Conservation (phyloP, 192 early-diverging fungal species). For the Linnemannia exigua region DNA sequence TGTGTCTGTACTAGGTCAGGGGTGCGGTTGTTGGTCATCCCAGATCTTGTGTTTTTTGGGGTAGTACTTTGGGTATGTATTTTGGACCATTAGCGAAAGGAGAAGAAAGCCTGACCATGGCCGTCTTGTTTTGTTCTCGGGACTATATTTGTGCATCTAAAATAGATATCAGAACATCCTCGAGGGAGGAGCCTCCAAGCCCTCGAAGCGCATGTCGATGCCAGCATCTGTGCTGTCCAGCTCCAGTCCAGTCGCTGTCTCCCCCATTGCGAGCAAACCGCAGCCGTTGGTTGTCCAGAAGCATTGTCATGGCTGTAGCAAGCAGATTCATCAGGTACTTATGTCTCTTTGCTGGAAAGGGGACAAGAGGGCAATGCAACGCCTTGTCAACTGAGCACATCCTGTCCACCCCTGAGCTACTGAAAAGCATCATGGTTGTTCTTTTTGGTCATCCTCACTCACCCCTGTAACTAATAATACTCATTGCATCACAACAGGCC, state of each 20-base stretch:
- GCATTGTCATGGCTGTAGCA: conserved; percentile 38
- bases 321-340: conserved; percentile 39
- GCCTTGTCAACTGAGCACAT: conserved; percentile 9
- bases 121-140: background rate
- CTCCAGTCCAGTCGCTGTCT: background rate
- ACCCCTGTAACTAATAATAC: background rate
- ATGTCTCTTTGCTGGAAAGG: background rate
- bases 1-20: background rate
- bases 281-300: conserved; percentile 49
- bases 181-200: conserved; percentile 38
- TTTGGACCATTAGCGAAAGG: background rate
- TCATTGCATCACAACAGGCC: conserved; percentile 8
- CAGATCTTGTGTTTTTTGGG: background rate
- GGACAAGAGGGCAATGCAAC: background rate
- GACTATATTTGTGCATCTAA: background rate
- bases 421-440: background rate
- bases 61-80: background rate
- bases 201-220: conserved; percentile 55
- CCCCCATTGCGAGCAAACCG: conserved; percentile 8
- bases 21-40: background rate
- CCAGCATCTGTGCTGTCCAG: conserved; percentile 10
- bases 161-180: conserved; percentile 58
- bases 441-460: too few relatives aligned
- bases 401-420: background rate
- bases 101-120: conserved; percentile 12